These are phyloP conservation scores for Mycena rebaudengoi DNA, from an alignment of 768 basidiomycete species.

Conservation along the genomic window DNA sequence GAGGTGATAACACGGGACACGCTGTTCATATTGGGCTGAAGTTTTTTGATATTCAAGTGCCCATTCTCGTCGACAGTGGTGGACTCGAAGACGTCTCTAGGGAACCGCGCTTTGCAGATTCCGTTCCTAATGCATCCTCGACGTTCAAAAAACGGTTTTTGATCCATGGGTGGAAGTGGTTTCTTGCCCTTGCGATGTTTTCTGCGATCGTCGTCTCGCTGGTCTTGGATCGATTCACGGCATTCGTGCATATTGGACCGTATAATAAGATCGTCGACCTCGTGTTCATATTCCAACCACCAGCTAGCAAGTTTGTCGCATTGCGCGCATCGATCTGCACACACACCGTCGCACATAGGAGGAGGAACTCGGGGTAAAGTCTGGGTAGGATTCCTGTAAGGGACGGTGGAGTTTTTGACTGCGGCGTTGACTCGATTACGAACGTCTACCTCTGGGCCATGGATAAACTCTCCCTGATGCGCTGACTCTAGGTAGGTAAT, in stretches of 20 bases:
- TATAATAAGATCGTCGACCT: slow-evolving; percentile 28
- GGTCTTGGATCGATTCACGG: not conserved
- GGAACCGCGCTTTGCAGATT: slow-evolving; percentile 34
- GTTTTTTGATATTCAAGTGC: not conserved
- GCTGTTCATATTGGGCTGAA: not conserved
- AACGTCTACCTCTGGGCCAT: slow-evolving; percentile 27
- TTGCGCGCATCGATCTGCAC: not conserved
- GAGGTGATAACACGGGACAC: not conserved
- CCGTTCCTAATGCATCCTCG: slow-evolving; percentile 7
- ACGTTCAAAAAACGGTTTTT: not conserved
- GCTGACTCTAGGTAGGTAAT: not conserved
- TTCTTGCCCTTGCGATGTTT: not conserved
- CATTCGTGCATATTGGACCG: slow-evolving; percentile 30
- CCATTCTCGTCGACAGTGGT: slow-evolving; percentile 29
- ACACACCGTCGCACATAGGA: not conserved
- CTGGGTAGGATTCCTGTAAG: slow-evolving; percentile 22
- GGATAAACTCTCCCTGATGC: slow-evolving; percentile 16
- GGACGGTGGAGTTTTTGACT: not conserved
- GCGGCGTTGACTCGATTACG: not conserved
- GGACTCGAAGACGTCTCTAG: slow-evolving; percentile 7
- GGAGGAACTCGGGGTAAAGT: slow-evolving; percentile 30
- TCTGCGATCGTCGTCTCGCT: not conserved
- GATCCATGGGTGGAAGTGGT: not conserved
- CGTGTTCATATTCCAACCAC: slow-evolving; percentile 11
- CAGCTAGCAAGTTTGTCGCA: slow-evolving; percentile 15